Evolutionary conservation across 2,329 filamentous ascomycete species (phyloP).

Genomic region (Parafenestella ontariensis): DNA sequence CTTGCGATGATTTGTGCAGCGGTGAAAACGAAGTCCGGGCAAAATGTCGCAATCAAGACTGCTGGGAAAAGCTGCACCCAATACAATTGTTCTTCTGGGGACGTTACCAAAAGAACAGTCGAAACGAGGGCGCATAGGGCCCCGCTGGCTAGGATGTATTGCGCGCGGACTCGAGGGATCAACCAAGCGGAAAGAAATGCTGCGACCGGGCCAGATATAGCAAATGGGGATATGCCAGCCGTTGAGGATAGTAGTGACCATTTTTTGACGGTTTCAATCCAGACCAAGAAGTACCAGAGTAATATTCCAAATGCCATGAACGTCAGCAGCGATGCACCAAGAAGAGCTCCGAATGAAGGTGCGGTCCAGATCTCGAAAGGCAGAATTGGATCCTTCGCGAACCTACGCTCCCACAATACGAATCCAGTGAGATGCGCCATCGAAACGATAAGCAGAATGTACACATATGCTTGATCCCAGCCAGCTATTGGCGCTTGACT

Average conservation of each 20-base stretch:
- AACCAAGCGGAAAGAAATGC: slow-evolving; percentile 32
- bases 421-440: slow-evolving; percentile 45
- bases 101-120: neutral
- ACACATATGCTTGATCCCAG: slow-evolving; percentile 54
- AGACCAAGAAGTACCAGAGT: slow-evolving; percentile 58
- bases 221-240: slow-evolving; percentile 52
- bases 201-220: slow-evolving; percentile 48
- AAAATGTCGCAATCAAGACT: slow-evolving; percentile 43
- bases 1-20: slow-evolving; percentile 63
- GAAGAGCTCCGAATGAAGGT: slow-evolving; percentile 54
- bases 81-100: slow-evolving; percentile 8
- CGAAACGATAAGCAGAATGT: slow-evolving; percentile 50
- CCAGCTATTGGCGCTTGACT: slow-evolving; percentile 55
- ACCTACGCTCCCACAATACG: slow-evolving; percentile 51
- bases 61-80: slow-evolving; percentile 27
- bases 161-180: slow-evolving; percentile 9
- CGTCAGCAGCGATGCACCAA: slow-evolving; percentile 54
- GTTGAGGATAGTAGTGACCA: slow-evolving; percentile 51
- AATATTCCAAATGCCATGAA: slow-evolving; percentile 59
- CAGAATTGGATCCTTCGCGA: slow-evolving; percentile 54
- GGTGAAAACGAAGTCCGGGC: slow-evolving; percentile 59
- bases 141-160: slow-evolving; percentile 10
- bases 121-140: slow-evolving; percentile 11
- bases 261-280: slow-evolving; percentile 55
- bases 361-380: slow-evolving; percentile 56